phyloP scores from a whole-genome alignment of 2,329 filamentous ascomycete species.

The Neoascochyta sp. region DNA sequence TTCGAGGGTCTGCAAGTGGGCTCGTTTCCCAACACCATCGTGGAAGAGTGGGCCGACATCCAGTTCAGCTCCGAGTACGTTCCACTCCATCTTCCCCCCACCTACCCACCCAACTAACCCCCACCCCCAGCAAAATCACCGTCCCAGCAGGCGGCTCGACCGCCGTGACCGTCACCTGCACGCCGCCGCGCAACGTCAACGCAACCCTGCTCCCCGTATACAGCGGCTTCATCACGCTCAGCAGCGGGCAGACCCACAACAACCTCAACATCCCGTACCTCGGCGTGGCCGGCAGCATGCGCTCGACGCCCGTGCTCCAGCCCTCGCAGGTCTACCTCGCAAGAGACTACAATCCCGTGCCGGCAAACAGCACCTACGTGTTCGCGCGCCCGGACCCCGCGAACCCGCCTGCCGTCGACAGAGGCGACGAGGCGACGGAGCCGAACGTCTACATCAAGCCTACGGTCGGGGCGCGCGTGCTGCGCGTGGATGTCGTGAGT shows the following conservation, averaged over 20 bases:
- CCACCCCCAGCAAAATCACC: conserved; percentile 12
- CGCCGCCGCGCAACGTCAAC: conserved; percentile 19
- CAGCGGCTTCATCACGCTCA: conserved; percentile 17
- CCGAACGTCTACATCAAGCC: conserved; percentile 5
- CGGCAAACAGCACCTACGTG: conserved; percentile 7
- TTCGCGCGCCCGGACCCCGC: conserved; percentile 11
- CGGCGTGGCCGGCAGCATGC: conserved; percentile 18
- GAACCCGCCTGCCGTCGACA: conserved; percentile 5
- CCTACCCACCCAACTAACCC: conserved; percentile 7
- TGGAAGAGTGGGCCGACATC: conserved; percentile 9
- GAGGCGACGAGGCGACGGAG: conserved; percentile 2
- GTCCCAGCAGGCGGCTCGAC: conserved; percentile 15
- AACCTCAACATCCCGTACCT: conserved; percentile 17
- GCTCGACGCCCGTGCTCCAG: conserved; percentile 4
- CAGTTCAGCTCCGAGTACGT: conserved; percentile 7
- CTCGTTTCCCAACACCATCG: conserved; percentile 8
- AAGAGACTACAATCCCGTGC: conserved; percentile 4
- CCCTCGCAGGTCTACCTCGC: conserved; percentile 10
- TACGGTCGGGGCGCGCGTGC: conserved; percentile 4
- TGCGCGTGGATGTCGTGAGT: conserved; percentile 10
- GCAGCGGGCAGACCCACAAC: conserved; percentile 1
- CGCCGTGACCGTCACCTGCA: conserved; percentile 12
- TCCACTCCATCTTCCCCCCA: no score
- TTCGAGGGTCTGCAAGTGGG: conserved; percentile 1
- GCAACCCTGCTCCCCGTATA: conserved; percentile 18